Evolutionary conservation across 805 yeast species (phyloP).

Genomic region (Lipomyces spencermartinsiae): DNA sequence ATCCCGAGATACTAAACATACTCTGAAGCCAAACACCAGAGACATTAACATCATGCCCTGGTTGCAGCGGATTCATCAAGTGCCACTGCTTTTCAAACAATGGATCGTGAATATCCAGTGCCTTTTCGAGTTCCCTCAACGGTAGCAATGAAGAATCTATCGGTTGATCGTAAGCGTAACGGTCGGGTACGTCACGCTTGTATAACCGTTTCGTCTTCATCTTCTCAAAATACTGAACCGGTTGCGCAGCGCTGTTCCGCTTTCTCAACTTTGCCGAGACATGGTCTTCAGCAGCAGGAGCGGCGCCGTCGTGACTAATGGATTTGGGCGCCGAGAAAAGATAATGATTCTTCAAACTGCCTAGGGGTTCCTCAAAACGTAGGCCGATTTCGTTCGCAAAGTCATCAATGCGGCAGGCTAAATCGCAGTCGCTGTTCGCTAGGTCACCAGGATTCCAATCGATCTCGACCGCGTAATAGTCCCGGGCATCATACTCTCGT

Average conservation of each 20-base stretch:
- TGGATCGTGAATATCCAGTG: slow-evolving; percentile 79
- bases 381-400: slow-evolving; percentile 25
- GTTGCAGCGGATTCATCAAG: slow-evolving; percentile 70
- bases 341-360: slow-evolving; percentile 25
- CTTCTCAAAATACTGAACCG: slow-evolving; percentile 25
- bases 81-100: slow-evolving; percentile 90
- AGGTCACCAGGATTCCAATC: slow-evolving; percentile 16
- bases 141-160: slow-evolving; percentile 61
- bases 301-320: background rate
- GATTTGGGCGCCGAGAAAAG: slow-evolving; percentile 28
- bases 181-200: slow-evolving; percentile 17
- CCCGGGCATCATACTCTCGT: slow-evolving; percentile 40
- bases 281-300: background rate
- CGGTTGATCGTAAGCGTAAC: slow-evolving; percentile 7
- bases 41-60: slow-evolving; percentile 87
- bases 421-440: slow-evolving; percentile 8
- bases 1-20: slow-evolving; percentile 4
- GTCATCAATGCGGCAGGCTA: slow-evolving; percentile 4
- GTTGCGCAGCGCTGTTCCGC: slow-evolving; percentile 5
- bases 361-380: slow-evolving; percentile 34
- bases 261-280: slow-evolving; percentile 1
- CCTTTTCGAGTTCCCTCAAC: slow-evolving; percentile 45
- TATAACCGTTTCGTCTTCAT: slow-evolving; percentile 19
- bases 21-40: slow-evolving; percentile 80
- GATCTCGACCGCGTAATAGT: slow-evolving; percentile 39